Evolutionary conservation across 2,329 filamentous ascomycete species (phyloP).

Genomic region (Diaporthe amygdali): DNA sequence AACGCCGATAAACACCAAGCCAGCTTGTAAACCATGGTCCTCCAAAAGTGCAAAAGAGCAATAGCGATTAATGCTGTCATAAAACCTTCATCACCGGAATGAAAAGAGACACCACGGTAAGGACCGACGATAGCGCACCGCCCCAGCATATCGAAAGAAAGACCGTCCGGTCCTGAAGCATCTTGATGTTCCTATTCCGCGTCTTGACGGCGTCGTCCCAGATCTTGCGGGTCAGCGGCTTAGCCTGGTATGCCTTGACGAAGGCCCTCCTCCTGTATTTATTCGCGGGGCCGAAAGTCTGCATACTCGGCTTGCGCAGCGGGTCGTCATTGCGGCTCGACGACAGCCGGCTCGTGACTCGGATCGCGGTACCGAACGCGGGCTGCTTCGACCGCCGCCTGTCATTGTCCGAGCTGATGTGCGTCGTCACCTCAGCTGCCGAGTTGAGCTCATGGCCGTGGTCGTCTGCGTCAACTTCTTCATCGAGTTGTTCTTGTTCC

Average conservation of each 20-base stretch:
- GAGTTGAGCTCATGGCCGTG: conserved; percentile 1
- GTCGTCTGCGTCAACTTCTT: not conserved
- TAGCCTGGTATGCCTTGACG: conserved; percentile 34
- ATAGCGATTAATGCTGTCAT: not conserved
- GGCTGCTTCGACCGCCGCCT: not conserved
- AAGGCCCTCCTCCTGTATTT: conserved; percentile 37
- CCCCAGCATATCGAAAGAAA: conserved; percentile 40
- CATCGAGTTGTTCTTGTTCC: conserved; percentile 35
- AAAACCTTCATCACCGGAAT: conserved; percentile 29
- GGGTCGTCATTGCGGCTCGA: conserved; percentile 28
- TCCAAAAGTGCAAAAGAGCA: not conserved
- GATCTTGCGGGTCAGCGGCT: conserved; percentile 34
- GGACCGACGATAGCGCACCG: conserved; percentile 34
- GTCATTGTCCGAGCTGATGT: not conserved
- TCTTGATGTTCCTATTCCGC: conserved; percentile 37
- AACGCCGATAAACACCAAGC: not conserved
- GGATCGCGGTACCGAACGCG: not conserved
- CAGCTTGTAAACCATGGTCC: not conserved
- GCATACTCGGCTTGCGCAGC: conserved; percentile 35
- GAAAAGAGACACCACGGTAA: conserved; percentile 37
- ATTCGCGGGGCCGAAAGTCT: conserved; percentile 41
- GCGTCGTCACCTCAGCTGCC: not conserved
- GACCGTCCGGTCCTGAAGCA: conserved; percentile 41
- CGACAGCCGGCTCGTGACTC: not conserved
- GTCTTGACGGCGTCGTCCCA: conserved; percentile 36